These are phyloP conservation scores for Closterium sp. DNA, from an alignment of 139 green algal species.

Conservation along the genomic window DNA sequence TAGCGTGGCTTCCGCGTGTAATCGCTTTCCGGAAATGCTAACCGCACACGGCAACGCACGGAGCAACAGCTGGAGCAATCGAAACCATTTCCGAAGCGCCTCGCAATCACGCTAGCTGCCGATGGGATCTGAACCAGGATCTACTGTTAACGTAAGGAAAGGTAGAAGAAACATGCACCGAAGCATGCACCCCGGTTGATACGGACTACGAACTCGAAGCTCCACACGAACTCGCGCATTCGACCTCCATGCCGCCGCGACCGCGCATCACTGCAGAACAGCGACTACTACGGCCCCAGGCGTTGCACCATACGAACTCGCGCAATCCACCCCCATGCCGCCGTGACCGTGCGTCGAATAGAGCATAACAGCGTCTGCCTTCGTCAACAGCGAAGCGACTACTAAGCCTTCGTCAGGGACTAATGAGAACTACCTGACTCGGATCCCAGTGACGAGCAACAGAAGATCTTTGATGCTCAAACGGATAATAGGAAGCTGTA, in stretches of 20 bases:
- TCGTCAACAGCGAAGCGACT: background rate
- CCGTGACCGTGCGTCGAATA: background rate
- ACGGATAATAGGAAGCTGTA: no score
- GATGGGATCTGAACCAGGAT: background rate
- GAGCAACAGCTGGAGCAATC: no score
- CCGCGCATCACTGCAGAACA: background rate
- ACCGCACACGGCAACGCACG: no score
- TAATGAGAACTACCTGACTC: background rate
- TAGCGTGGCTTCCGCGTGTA: no score
- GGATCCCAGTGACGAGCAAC: background rate
- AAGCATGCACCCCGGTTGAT: background rate
- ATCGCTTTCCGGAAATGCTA: no score
- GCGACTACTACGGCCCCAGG: no score
- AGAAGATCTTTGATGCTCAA: no score
- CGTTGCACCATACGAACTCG: no score
- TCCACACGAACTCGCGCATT: background rate
- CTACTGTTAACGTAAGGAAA: background rate
- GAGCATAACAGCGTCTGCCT: background rate
- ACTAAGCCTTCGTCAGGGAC: background rate
- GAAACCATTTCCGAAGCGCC: no score
- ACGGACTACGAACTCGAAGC: no score
- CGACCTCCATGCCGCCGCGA: background rate
- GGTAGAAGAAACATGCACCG: background rate
- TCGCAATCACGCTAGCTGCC: background rate
- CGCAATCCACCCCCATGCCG: no score